Base-by-base conservation (phyloP, 2,329 filamentous ascomycete genomes). In the Stagonosporopsis tanaceti region DNA sequence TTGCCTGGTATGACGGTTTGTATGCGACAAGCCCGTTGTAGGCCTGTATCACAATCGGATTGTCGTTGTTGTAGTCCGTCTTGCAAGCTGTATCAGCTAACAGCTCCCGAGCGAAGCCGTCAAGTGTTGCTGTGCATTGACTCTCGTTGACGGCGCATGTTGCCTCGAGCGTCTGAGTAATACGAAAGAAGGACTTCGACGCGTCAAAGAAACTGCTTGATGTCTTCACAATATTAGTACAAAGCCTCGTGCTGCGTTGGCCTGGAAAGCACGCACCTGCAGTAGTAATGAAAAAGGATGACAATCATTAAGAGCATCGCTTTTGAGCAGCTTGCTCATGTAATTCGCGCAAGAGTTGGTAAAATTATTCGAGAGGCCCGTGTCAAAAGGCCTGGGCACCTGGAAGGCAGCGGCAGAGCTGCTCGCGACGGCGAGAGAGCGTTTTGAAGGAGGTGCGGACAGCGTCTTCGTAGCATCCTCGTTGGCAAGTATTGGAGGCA, bases 161-260 rank as follows among this genome's bases (percentile, higher is more conserved):
- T 15, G 87, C 85, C 66, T 97, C 91, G 48, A 99, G 86, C 20
- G 91, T 88, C 60, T 87, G 86, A 1, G 92, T 91, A 58, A 94
- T 90, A 65, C 84, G 83, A 47, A 90, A 81, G 34, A 89, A 81
- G 5, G 90, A 90, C 70, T 86, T 89, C 60, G 89, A 84, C 17
- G 89, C 88, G 53, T 92, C 81, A 80, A 98, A 98, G 79, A 97
- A 97, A 38, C 87, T 87, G 48, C 84, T 85, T 9, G 94, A 97
- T 61, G 90, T 92, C 87, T 96, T 74, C 15, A 34, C 15, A 6
- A n/a, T 35, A 52, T 69, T 32, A 69, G 58, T 28, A 39, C n/a
- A 44, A 6, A n/a, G 3, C 17, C 9, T 28, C 32, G 25, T 6
- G 4, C 15, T 5, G 1, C 6, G 9, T 25, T 12, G 17, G 20